Evolutionary conservation across 345 rosid genomes (phyloP).

Genomic region (Aethionema arabicum): DNA sequence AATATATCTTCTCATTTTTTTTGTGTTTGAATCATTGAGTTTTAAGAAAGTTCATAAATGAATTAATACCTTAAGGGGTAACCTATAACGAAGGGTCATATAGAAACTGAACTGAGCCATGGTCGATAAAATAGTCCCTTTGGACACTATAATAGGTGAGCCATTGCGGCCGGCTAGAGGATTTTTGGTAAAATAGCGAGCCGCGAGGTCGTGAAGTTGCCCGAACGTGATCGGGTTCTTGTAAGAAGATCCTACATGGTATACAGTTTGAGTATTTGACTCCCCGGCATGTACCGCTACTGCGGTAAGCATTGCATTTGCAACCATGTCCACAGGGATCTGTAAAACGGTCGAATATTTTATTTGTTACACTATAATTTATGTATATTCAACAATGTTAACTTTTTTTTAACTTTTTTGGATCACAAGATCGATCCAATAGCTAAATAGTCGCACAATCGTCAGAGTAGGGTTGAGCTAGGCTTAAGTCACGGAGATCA

Average conservation of each 20-base stretch:
- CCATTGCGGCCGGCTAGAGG: constrained; percentile 78
- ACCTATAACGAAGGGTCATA: constrained; percentile 61
- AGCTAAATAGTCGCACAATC: too few species aligned
- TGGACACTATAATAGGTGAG: constrained; percentile 59
- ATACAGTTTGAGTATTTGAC: constrained; percentile 41
- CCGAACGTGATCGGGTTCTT: constrained; percentile 48
- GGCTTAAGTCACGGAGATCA: too few species aligned
- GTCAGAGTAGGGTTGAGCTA: too few species aligned
- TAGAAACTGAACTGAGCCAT: constrained; percentile 73
- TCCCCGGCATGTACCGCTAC: constrained; percentile 20
- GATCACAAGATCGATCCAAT: too few species aligned
- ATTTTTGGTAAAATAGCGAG: constrained; percentile 51
- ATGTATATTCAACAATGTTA: too few species aligned
- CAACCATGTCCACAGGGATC: constrained; percentile 37
- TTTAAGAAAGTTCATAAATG: background rate
- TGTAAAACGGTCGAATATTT: background rate
- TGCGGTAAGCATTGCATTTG: constrained; percentile 29
- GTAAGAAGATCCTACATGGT: constrained; percentile 75
- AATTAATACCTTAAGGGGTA: constrained; percentile 52
- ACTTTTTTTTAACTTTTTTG: too few species aligned
- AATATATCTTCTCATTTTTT: too few species aligned
- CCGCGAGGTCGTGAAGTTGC: constrained; percentile 50
- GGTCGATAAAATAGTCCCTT: constrained; percentile 42
- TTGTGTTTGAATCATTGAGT: background rate
- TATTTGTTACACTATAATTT: too few species aligned